Evolutionary conservation across 495 filamentous ascomycete species (phyloP), one percentile per base, ranked within the genome.

Genomic region (Aspergillus wentii): DNA sequence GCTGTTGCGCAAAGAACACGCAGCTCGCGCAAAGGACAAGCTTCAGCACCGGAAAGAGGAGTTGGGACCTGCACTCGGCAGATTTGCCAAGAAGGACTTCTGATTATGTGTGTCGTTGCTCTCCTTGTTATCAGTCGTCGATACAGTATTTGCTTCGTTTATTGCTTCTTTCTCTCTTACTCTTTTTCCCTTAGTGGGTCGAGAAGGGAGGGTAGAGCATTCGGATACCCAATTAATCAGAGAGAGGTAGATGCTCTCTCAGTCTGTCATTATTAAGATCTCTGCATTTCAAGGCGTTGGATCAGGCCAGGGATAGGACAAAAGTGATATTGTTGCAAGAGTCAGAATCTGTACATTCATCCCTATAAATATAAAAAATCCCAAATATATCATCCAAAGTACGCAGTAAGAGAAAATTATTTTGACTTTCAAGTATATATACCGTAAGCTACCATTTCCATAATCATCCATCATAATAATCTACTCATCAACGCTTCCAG

Each of bases 51-150:
- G 74, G 42, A 68, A 69, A 49, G 64, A 78, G 46, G 78, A 83
- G 25, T 57, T 87, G 33, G 85, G 85, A 10, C 83, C 85, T 42
- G 85, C 83, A 26, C 52, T 90, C 52, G 78, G 67, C 27, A 68
- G 85, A 34, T 90, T 90, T 61, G 79, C 71, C 25, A 83, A 79
- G 53, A 66, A 65, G 43, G 59, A 59, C 29, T 51, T 52, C 21
- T 55, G 48, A 61, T 56, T 43, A 41, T 38, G 37, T 37, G 35
- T 30, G 48, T 46, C 27, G 21, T 35, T 45, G 19, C 33, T 44
- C 49, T 30, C 14, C 20, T 43, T 34, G n/a, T n/a, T n/a, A n/a
- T n/a, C n/a, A n/a, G n/a, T n/a, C n/a, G n/a, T n/a, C n/a, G n/a
- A n/a, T 25, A 25, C 22, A 25, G 22, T 25, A 10, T 25, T 25